phyloP scores from a whole-genome alignment of 345 rosid species.

The Citrus medica region DNA sequence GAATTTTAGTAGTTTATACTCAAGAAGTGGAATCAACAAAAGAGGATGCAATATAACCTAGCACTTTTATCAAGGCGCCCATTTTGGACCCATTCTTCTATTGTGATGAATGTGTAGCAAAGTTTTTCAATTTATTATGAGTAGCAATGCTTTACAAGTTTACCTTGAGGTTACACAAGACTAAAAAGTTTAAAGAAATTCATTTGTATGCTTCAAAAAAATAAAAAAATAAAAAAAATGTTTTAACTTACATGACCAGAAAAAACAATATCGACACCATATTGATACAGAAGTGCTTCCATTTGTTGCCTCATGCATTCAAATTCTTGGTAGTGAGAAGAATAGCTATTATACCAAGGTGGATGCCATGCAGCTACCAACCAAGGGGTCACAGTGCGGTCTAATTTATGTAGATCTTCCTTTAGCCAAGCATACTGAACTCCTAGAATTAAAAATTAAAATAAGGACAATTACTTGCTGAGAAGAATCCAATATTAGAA shows the following conservation, averaged over 20 bases:
- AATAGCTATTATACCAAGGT: constrained; percentile 82
- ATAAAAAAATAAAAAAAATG: not conserved
- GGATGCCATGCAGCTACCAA: constrained; percentile 82
- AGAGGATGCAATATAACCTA: not conserved
- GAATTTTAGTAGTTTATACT: not conserved
- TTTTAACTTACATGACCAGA: constrained; percentile 69
- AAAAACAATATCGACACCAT: constrained; percentile 65
- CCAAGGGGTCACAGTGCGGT: constrained; percentile 71
- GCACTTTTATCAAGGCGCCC: not conserved
- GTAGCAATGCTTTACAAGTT: not conserved
- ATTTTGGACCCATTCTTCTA: not conserved
- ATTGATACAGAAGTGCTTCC: constrained; percentile 73
- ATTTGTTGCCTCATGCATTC: constrained; percentile 95
- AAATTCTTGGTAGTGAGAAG: constrained; percentile 84
- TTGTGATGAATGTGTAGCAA: not conserved
- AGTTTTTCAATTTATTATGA: not conserved
- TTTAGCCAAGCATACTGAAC: constrained; percentile 68
- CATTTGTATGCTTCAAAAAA: not conserved
- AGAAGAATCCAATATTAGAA: not conserved
- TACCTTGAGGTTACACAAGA: not conserved
- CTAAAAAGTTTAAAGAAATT: not conserved
- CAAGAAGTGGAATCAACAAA: not conserved
- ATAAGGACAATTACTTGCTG: not conserved
- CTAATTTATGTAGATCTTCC: constrained; percentile 54
- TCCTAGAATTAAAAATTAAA: constrained; percentile 38